phyloP scores from a whole-genome alignment of 768 basidiomycete species.

The Chalciporus chontae region DNA sequence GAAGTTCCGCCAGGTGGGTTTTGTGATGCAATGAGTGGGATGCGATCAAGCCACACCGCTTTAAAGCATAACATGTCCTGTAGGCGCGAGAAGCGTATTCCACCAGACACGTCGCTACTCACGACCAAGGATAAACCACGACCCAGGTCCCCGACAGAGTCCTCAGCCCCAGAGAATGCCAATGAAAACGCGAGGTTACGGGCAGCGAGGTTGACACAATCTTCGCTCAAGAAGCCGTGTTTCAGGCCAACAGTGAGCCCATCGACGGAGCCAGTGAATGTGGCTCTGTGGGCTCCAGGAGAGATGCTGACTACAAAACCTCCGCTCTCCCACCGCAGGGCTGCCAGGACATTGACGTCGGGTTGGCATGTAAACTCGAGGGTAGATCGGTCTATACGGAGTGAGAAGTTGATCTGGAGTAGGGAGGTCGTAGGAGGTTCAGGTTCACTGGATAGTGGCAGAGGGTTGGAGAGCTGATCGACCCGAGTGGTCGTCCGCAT shows the following conservation, averaged over 20 bases:
- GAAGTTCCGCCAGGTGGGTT: slow-evolving; percentile 14
- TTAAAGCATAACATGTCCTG: slow-evolving; percentile 95
- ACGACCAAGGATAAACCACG: slow-evolving; percentile 69
- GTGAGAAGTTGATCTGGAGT: slow-evolving; percentile 77
- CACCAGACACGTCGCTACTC: slow-evolving; percentile 83
- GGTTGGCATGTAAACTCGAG: slow-evolving; percentile 86
- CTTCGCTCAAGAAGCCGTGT: slow-evolving; percentile 82
- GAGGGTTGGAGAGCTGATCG: slow-evolving; percentile 15
- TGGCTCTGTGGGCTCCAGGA: slow-evolving; percentile 66
- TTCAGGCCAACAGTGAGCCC: slow-evolving; percentile 79
- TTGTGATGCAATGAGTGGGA: slow-evolving; percentile 64
- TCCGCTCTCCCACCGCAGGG: slow-evolving; percentile 90
- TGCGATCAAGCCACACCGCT: slow-evolving; percentile 89
- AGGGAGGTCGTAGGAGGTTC: slow-evolving; percentile 36
- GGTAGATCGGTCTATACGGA: slow-evolving; percentile 88
- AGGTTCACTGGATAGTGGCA: slow-evolving; percentile 9
- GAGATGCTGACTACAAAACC: slow-evolving; percentile 81
- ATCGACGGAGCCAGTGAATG: slow-evolving; percentile 75
- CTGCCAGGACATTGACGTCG: slow-evolving; percentile 89
- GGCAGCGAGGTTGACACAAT: slow-evolving; percentile 76
- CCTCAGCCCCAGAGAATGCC: slow-evolving; percentile 54
- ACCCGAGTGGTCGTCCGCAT: slow-evolving; percentile 49
- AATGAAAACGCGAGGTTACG: slow-evolving; percentile 80
- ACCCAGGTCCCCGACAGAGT: slow-evolving; percentile 32
- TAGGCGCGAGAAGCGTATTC: slow-evolving; percentile 76